Base-by-base conservation (phyloP, 225 moss, liverwort and hornwort species). In the Pleurozium schreberi region DNA sequence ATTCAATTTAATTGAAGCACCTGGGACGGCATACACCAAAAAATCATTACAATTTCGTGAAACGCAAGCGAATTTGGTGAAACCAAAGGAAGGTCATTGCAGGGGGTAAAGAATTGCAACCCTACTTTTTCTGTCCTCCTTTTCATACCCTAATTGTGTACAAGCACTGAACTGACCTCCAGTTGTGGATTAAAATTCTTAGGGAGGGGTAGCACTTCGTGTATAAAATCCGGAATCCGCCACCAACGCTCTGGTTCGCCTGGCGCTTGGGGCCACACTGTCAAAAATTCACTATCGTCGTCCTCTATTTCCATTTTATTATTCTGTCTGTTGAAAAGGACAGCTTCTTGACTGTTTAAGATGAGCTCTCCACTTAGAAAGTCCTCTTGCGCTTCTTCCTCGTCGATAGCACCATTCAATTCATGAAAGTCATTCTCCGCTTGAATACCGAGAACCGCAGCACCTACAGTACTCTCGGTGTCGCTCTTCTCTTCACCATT, bases 241-340 rank as follows among this genome's bases (percentile, higher is more conserved):
- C 94, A 94, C 94, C 94, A 94, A 40, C 79, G 79, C 42, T 94
- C 92, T 47, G 89, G 57, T 75, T 92, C 91, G 27, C 87, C 87
- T 42, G 78, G 89, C 64, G 80, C 16, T 85, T 93, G 91, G 6
- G 85, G 82, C 85, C 81, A 78, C 34, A 88, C 60, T 75, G 84
- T 68, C 53, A 88, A 73, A n/a, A 81, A 86, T 67, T 85, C 86
- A 6, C 69, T 59, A 28, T 83, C 86, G 38, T 82, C 71, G 16
- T 78, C 85, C 47, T 84, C 84, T 52, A 62, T 52, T 75, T 81
- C 58, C 59, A 69, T 49, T 87, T 53, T 60, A 15, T 82, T 88
- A 50, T 26, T 74, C 50, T 68, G 80, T 36, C 55, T 49, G 25
- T 68, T 75, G 16, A 28, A 81, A 75, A 75, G 30, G 27, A 82